Evolutionary conservation across 331 rosid species (phyloP), one percentile per base, ranked within the genome.

Genomic region (Malus hybrid): DNA sequence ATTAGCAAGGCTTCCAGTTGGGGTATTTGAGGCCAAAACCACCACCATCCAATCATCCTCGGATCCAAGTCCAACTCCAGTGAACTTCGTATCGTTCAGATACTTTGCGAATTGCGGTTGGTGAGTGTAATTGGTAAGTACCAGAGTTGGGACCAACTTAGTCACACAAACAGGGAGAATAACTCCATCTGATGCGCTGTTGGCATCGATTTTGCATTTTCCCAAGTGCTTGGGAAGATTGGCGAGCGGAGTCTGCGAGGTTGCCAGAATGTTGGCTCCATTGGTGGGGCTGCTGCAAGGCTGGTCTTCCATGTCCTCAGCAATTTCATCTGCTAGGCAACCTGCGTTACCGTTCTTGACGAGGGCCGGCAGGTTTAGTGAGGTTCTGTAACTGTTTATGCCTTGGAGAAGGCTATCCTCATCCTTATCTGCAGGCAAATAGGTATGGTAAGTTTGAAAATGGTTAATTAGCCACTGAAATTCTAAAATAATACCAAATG

Each of bases 341-440:
- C 67, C 60, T 22, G 99, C 97, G 28, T 87, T 92, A 3, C 44
- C 81, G 67, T 82, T 80, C 79, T 73, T 69, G 44, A n/a, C 36
- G 7, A 94, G 76, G 14, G 80, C 74, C 13, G 86, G 70, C 5
- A 90, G 78, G 8, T 71, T 87, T 44, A 19, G 57, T 0, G 92
- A 78, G 18, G 83, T 82, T 67, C 97, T 74, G 74, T 65, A 88
- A 78, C 93, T 90, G 75, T 92, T 92, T 31, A 94, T 52, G 72
- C 97, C 99, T 87, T 87, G 89, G 1, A 88, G 84, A 19, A 92
- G 87, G 32, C 77, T 86, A 67, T 87, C 87, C 74, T 92, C 89
- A 31, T 85, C 88, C 65, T 85, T 84, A 65, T 73, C 88, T 83
- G 80, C 79, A 59, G 29, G 18, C 27, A 54, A 69, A 46, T 29